Evolutionary conservation across 306 rosid species (phyloP).

Genomic region (Trifolium fragiferum): DNA sequence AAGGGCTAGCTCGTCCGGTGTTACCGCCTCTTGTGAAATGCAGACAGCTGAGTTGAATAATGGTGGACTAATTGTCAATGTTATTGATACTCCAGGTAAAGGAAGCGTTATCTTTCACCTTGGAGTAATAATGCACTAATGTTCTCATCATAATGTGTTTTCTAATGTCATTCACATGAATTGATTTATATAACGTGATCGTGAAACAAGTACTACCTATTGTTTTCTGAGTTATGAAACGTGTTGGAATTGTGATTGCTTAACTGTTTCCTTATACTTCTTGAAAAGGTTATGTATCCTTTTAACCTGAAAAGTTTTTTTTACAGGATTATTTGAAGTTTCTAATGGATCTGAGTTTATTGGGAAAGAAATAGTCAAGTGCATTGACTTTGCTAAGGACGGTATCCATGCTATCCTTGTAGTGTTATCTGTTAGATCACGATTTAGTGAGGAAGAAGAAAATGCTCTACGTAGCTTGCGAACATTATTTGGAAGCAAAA

Average conservation of each 20-base stretch:
- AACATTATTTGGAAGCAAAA: constrained; percentile 74
- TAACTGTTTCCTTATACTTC: background rate
- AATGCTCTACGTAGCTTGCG: constrained; percentile 73
- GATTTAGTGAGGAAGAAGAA: constrained; percentile 76
- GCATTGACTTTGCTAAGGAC: constrained; percentile 86
- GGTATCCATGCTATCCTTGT: constrained; percentile 87
- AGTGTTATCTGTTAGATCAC: constrained; percentile 74
- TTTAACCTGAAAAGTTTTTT: background rate
- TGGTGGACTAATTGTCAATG: constrained; percentile 74
- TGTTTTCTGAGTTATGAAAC: background rate
- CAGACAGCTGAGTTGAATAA: constrained; percentile 53
- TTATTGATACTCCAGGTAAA: constrained; percentile 94
- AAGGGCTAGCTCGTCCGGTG: constrained; percentile 56
- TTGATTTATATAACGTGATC: background rate
- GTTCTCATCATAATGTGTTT: background rate
- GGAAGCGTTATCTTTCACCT: background rate
- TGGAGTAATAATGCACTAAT: background rate
- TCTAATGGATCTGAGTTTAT: constrained; percentile 64
- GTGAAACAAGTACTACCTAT: background rate
- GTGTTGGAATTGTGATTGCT: background rate
- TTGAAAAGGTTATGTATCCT: constrained; percentile 11
- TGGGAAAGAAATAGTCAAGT: constrained; percentile 83
- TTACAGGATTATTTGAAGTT: constrained; percentile 82
- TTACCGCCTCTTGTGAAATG: constrained; percentile 73
- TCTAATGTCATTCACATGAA: background rate